phyloP scores from a whole-genome alignment of 768 basidiomycete genomes.

The Amanita fuliginea region DNA sequence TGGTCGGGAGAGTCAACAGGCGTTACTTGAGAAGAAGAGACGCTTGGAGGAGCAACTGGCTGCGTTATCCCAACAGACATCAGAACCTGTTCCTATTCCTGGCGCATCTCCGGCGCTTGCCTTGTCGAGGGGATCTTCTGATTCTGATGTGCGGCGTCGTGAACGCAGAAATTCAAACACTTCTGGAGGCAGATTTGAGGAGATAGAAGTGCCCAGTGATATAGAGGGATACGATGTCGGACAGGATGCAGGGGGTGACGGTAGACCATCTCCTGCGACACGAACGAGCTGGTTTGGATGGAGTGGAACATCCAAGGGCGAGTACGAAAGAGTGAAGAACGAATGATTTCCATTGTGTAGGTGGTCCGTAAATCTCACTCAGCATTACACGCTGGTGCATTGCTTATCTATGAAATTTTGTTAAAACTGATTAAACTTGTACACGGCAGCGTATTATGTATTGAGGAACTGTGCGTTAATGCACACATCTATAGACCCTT shows the following conservation, averaged over 20 bases:
- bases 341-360: constrained; percentile 21
- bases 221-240: constrained; percentile 49
- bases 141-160: constrained; percentile 26
- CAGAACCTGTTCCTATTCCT: constrained; percentile 22
- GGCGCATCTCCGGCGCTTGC: constrained; percentile 21
- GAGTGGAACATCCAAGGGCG: constrained; percentile 21
- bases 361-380: too few species aligned
- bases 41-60: constrained; percentile 53
- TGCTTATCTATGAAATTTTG: background rate
- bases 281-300: constrained; percentile 46
- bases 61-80: constrained; percentile 21
- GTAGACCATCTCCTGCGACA: constrained; percentile 15
- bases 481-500: constrained; percentile 34
- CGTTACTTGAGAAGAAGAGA: constrained; percentile 29
- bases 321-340: constrained; percentile 42
- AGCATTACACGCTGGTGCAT: background rate
- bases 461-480: too few species aligned
- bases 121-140: constrained; percentile 27
- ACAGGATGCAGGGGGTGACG: constrained; percentile 24
- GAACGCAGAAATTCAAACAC: constrained; percentile 30
- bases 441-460: constrained; percentile 11
- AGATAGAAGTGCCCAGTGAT: constrained; percentile 63
- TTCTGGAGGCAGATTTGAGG: constrained; percentile 40
- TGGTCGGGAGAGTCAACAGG: constrained; percentile 10
- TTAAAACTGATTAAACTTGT: background rate